Evolutionary conservation across 352 stramenopile genomes (phyloP).

Genomic region (Pythium brachiatum): DNA sequence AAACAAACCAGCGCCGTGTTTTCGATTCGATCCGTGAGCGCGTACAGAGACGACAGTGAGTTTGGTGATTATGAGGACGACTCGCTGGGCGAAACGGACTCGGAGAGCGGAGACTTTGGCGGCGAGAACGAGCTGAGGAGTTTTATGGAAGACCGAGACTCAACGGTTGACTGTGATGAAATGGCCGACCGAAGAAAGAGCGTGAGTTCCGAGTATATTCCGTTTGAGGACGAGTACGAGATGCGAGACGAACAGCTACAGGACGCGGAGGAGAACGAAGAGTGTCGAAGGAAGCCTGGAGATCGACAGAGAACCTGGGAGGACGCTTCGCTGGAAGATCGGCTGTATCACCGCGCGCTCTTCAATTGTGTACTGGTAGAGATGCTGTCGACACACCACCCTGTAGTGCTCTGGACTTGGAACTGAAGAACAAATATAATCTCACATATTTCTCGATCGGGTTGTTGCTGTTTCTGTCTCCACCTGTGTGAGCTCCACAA

Average conservation of each 20-base stretch:
- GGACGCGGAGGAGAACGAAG: neutral
- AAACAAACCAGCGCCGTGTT: slow-evolving; percentile 21
- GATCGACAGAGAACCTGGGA: neutral
- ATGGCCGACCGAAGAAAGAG: neutral
- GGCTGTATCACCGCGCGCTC: slow-evolving; percentile 6
- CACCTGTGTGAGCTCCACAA: too few species aligned
- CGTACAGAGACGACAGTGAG: slow-evolving; percentile 12
- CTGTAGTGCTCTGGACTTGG: slow-evolving; percentile 3
- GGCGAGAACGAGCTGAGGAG: neutral
- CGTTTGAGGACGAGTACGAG: slow-evolving; percentile 22
- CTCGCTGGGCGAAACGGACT: slow-evolving; percentile 24
- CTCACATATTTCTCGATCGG: too few species aligned
- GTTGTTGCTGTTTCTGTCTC: too few species aligned
- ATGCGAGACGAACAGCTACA: neutral
- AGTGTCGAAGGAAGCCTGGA: neutral
- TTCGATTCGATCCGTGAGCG: slow-evolving; percentile 20
- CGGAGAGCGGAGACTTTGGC: slow-evolving; percentile 19
- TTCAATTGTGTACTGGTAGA: slow-evolving; percentile 21
- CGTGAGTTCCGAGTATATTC: slow-evolving; percentile 22
- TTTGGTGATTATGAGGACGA: slow-evolving; percentile 14
- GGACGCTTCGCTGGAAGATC: neutral
- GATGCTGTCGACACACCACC: slow-evolving; percentile 8
- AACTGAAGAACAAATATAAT: too few species aligned
- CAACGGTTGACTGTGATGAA: slow-evolving; percentile 8
- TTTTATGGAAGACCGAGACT: slow-evolving; percentile 16